Evolutionary conservation across 2,329 filamentous ascomycete genomes (phyloP).

Genomic region (Gnomoniopsis sp.): DNA sequence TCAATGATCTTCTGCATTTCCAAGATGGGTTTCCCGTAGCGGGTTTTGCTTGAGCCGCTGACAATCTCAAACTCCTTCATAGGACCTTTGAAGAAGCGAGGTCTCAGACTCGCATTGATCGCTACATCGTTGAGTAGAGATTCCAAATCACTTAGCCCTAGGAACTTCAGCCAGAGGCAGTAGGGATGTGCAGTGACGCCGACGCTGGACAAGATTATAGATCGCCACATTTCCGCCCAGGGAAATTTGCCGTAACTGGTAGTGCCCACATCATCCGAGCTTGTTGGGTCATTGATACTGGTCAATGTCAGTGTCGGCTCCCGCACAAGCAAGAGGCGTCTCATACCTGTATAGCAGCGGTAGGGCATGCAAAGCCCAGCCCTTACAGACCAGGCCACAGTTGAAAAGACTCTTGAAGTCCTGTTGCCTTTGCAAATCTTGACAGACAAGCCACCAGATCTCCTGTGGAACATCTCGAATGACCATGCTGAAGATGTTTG

Average conservation of each 20-base stretch:
- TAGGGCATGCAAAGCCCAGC: slow-evolving; percentile 56
- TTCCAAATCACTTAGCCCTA: slow-evolving; percentile 61
- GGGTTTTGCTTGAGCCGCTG: slow-evolving; percentile 22
- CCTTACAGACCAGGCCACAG: slow-evolving; percentile 52
- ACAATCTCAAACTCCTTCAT: slow-evolving; percentile 34
- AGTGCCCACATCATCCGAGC: slow-evolving; percentile 35
- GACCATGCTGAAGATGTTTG: slow-evolving; percentile 4
- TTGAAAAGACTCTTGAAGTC: slow-evolving; percentile 61
- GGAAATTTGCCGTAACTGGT: slow-evolving; percentile 37
- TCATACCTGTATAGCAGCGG: slow-evolving; percentile 60
- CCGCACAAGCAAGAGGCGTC: neutral
- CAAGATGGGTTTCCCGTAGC: slow-evolving; percentile 23
- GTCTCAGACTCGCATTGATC: slow-evolving; percentile 24
- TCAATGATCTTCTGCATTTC: slow-evolving; percentile 34
- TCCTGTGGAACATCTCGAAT: slow-evolving; percentile 46
- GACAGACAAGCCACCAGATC: slow-evolving; percentile 57
- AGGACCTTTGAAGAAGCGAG: slow-evolving; percentile 37
- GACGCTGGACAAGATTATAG: slow-evolving; percentile 63
- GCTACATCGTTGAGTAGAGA: slow-evolving; percentile 54
- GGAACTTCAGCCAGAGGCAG: slow-evolving; percentile 61
- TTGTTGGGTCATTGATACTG: slow-evolving; percentile 46
- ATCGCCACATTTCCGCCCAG: slow-evolving; percentile 65
- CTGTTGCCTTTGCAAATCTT: slow-evolving; percentile 50
- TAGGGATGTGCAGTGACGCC: slow-evolving; percentile 65
- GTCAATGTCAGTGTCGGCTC: neutral